Percentiles rank a stretch among this genome's conserved stretches.
phyloP scores from a whole-genome alignment of 495 filamentous ascomycete species.

The Oidiodendron maius region DNA sequence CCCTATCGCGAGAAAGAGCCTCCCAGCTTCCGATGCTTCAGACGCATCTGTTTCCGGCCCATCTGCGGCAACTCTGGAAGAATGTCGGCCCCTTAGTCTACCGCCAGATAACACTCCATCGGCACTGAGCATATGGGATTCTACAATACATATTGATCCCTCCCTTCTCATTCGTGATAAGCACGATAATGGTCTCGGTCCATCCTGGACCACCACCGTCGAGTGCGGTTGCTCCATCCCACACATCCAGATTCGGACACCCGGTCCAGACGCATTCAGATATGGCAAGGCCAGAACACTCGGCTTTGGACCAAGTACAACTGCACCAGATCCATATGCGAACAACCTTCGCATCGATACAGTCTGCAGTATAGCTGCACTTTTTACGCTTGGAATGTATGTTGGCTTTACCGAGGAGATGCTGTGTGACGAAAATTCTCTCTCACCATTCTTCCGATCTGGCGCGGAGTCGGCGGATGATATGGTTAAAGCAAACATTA shows the following conservation, averaged over 20 bases:
- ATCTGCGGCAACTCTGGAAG: no score
- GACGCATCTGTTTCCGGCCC: no score
- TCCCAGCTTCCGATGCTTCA: no score
- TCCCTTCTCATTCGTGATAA: constrained; percentile 1
- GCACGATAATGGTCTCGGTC: neutral
- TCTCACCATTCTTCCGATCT: no score
- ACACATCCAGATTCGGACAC: neutral
- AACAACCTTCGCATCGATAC: no score
- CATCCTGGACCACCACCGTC: neutral
- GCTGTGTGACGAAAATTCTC: no score
- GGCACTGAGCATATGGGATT: neutral
- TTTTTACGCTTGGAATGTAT: no score
- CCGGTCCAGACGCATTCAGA: neutral
- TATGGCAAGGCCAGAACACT: neutral
- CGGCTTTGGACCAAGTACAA: neutral
- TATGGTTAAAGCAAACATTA: neutral
- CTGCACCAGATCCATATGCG: neutral
- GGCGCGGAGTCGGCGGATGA: neutral
- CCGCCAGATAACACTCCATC: no score
- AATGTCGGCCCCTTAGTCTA: no score
- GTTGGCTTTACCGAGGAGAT: no score
- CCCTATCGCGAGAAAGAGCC: no score
- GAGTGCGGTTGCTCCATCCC: neutral
- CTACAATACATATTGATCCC: neutral
- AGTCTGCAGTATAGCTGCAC: no score